Evolutionary conservation across 225 moss, liverwort and hornwort species (phyloP).

Genomic region (Polytrichum commune): DNA sequence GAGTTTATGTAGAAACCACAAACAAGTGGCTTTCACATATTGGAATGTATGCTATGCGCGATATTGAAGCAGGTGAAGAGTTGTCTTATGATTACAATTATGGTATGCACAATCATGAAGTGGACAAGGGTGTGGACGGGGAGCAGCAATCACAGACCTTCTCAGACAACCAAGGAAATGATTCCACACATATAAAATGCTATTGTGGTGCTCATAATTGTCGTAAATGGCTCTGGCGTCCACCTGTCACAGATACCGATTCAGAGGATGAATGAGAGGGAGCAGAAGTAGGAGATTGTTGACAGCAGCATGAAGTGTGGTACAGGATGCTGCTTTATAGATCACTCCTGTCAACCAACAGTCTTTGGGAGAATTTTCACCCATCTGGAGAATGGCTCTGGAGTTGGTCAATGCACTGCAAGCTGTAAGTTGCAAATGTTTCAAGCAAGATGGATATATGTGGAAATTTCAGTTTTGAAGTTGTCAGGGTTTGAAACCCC

Average conservation of each 20-base stretch:
- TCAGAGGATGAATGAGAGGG: conserved; percentile 21
- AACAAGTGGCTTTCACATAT: conserved; percentile 77
- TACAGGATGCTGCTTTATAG: neutral
- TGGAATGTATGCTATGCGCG: conserved; percentile 92
- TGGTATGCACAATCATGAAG: conserved; percentile 50
- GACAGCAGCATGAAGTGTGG: neutral
- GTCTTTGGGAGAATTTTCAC: too few species aligned
- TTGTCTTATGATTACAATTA: conserved; percentile 93
- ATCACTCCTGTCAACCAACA: neutral
- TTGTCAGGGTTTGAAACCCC: neutral
- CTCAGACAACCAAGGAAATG: conserved; percentile 39
- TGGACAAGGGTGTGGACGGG: conserved; percentile 13
- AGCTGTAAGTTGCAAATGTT: conserved; percentile 2
- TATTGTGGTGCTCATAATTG: conserved; percentile 70
- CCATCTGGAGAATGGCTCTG: neutral
- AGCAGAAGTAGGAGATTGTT: conserved; percentile 19
- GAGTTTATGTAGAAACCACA: conserved; percentile 80
- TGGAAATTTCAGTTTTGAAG: neutral
- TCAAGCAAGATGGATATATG: neutral
- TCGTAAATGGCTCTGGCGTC: conserved; percentile 84
- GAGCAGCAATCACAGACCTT: conserved; percentile 17
- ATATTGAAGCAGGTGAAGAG: conserved; percentile 87
- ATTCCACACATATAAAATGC: conserved; percentile 77
- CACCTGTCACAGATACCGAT: conserved; percentile 39
- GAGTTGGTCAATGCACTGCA: neutral